These are phyloP conservation scores for Huntiella bhutanensis DNA, from an alignment of 2,329 filamentous ascomycete genomes.

Conservation along the genomic window DNA sequence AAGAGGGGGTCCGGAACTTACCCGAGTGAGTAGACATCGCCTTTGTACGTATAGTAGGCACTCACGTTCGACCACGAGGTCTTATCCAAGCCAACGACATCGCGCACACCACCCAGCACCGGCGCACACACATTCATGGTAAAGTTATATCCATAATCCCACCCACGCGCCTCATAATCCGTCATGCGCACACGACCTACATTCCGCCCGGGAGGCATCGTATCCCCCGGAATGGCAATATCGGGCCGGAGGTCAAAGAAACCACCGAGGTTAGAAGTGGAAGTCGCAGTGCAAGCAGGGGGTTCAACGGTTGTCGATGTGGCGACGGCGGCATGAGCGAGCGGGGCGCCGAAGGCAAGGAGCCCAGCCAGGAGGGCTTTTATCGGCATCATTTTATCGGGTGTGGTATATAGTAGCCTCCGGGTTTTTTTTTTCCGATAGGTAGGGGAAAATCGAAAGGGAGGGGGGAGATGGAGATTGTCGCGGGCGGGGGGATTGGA, in stretches of 20 bases:
- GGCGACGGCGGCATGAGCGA: slow-evolving; percentile 14
- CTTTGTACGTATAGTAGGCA: slow-evolving; percentile 52
- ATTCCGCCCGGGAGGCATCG: slow-evolving; percentile 21
- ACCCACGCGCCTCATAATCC: slow-evolving; percentile 48
- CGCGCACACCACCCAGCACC: slow-evolving; percentile 46
- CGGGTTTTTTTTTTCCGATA: no score
- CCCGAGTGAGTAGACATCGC: slow-evolving; percentile 57
- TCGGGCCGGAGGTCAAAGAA: slow-evolving; percentile 42
- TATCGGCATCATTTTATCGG: slow-evolving; percentile 4
- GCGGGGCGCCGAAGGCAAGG: no score
- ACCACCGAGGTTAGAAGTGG: slow-evolving; percentile 33
- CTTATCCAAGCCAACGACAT: slow-evolving; percentile 45
- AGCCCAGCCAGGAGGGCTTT: no score
- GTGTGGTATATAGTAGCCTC: background rate
- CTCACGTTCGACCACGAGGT: slow-evolving; percentile 52
- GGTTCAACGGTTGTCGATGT: slow-evolving; percentile 20
- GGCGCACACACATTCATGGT: slow-evolving; percentile 66
- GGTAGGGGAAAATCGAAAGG: no score
- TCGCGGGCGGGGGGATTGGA: no score
- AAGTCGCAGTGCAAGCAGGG: slow-evolving; percentile 36
- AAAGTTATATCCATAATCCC: slow-evolving; percentile 65
- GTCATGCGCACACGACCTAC: slow-evolving; percentile 22
- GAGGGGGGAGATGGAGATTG: no score
- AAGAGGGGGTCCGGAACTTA: slow-evolving; percentile 23
- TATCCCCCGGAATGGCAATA: slow-evolving; percentile 22